These are phyloP conservation scores for Colletotrichum camelliae DNA, from an alignment of 2,329 filamentous ascomycete species.

Conservation along the genomic window DNA sequence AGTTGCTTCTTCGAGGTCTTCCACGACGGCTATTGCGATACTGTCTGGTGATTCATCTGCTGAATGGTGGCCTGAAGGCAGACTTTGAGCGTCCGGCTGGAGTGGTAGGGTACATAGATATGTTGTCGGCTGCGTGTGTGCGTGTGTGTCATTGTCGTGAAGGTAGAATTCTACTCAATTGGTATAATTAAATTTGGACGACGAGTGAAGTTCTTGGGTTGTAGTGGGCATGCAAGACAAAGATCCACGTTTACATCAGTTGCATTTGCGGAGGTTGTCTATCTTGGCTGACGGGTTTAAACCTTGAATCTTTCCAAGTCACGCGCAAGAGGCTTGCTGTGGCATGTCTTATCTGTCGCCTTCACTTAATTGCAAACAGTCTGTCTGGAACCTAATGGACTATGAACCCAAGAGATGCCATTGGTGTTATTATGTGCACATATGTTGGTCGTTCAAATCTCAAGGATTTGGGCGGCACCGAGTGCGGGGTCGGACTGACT, in stretches of 20 bases:
- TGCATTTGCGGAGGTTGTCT: background rate
- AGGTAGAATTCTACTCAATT: too few relatives aligned
- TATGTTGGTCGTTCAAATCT: fast-evolving
- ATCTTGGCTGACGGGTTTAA: fast-evolving
- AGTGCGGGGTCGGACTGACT: background rate
- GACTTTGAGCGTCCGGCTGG: too few relatives aligned
- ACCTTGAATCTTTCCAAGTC: background rate
- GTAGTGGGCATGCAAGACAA: fast-evolving
- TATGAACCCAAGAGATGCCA: background rate
- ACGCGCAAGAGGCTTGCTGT: fast-evolving
- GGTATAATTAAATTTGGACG: too few relatives aligned
- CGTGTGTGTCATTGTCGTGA: too few relatives aligned
- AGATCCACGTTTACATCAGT: background rate
- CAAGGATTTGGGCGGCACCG: background rate
- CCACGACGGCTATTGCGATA: too few relatives aligned
- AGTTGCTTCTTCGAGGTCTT: too few relatives aligned
- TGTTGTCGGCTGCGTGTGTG: too few relatives aligned
- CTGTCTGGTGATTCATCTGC: too few relatives aligned
- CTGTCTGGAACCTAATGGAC: fast-evolving
- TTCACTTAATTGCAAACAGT: background rate
- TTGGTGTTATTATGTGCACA: background rate
- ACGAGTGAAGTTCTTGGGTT: too few relatives aligned
- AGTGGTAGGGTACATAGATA: too few relatives aligned
- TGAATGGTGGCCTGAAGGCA: too few relatives aligned
- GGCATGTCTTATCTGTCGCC: background rate